phyloP scores from a whole-genome alignment of 163 green algal species.

The Chlamydomonas reinhardtii region DNA sequence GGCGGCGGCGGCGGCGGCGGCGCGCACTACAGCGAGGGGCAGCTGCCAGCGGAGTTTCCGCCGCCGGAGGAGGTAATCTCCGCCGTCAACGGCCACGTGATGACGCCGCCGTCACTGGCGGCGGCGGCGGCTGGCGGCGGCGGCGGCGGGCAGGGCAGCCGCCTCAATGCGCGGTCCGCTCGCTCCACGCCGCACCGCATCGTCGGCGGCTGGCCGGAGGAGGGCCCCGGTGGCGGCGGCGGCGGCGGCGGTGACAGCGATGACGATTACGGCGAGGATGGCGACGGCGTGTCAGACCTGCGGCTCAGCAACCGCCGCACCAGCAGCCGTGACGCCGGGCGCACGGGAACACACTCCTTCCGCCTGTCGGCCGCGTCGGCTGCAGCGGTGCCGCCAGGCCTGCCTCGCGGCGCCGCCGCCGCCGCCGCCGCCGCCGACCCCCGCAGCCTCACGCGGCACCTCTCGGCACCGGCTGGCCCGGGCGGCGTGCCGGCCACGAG shows the following conservation, averaged over 20 bases:
- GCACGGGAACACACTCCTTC: too few relatives aligned
- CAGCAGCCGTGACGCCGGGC: too few relatives aligned
- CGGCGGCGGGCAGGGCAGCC: background rate
- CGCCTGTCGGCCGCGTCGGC: too few relatives aligned
- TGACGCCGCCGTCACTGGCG: background rate
- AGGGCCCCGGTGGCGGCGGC: background rate
- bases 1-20: background rate
- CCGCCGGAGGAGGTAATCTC: constrained; percentile 16
- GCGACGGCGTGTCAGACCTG: too few relatives aligned
- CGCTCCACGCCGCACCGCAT: background rate
- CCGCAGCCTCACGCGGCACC: constrained; percentile 5
- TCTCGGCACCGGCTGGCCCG: background rate
- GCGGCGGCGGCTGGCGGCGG: background rate
- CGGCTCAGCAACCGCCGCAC: too few relatives aligned
- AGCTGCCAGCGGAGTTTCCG: constrained; percentile 15
- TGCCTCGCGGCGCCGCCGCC: background rate
- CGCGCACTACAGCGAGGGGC: too few relatives aligned
- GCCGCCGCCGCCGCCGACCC: background rate
- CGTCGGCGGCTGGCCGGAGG: background rate
- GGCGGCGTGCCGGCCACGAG: background rate
- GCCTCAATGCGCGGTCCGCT: background rate
- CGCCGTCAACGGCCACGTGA: constrained; percentile 28
- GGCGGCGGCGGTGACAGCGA: background rate
- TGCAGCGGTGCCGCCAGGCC: too few relatives aligned
- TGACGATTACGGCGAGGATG: too few relatives aligned